Evolutionary conservation across 768 basidiomycete species (phyloP).

Genomic region (Trametes villosa): DNA sequence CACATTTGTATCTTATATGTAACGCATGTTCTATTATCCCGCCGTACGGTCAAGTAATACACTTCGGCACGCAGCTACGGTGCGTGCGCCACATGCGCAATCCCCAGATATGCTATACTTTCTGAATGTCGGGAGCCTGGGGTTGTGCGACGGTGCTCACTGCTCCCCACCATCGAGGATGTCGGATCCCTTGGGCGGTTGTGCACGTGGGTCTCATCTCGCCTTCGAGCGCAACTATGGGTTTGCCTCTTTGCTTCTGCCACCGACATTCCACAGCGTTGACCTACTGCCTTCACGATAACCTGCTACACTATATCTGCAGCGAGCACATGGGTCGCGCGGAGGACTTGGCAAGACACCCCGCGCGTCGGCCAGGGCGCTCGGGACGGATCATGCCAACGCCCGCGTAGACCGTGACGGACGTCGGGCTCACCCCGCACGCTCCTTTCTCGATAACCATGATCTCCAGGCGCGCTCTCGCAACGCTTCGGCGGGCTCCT

Average conservation of each 20-base stretch:
- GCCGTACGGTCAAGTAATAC: slow-evolving; percentile 20
- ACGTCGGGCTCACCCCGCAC: neutral
- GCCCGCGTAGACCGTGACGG: neutral
- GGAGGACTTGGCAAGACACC: neutral
- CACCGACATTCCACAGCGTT: no score
- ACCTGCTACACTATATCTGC: no score
- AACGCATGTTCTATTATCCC: slow-evolving; percentile 30
- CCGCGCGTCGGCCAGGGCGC: neutral
- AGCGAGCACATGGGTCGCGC: no score
- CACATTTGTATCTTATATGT: slow-evolving; percentile 36
- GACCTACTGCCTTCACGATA: no score
- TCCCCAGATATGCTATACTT: no score
- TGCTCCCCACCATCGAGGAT: no score
- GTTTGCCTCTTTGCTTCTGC: no score
- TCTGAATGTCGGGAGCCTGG: no score
- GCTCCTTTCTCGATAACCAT: slow-evolving; percentile 12
- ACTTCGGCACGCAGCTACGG: slow-evolving; percentile 4
- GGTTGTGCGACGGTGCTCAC: no score
- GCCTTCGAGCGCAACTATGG: no score
- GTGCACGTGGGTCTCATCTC: no score
- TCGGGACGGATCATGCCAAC: slow-evolving; percentile 18
- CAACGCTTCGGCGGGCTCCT: slow-evolving; percentile 19
- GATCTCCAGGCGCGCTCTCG: slow-evolving; percentile 14
- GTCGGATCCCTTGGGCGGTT: no score
- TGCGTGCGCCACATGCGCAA: neutral